Base-by-base conservation (phyloP, 805 yeast species). In the Yarrowia deformans region DNA sequence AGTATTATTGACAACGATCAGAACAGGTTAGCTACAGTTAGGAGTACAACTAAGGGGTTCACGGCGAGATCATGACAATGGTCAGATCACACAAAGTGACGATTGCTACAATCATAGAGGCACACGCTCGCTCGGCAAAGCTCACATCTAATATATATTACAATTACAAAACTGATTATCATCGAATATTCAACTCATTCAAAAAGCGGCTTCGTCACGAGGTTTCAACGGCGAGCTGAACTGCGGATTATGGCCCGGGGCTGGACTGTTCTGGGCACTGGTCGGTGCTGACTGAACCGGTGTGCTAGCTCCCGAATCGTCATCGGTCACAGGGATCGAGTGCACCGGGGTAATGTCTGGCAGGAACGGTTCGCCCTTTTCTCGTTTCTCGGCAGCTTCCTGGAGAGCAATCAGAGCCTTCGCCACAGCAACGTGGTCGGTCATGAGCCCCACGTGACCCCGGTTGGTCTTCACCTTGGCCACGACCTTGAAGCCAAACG, bases 401-500 rank as follows among this genome's bases (percentile, higher is more conserved):
- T 85, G 73, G 18, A 93, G 82, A 0, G 91, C 88, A 52, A 82
- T 76, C 60, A 93, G 78, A 0, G 96, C 97, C 67, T 84, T 83
- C 0, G 90, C 95, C 79, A 93, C 85, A 3, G 87, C 86, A 29
- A 84, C 84, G 10, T 90, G 73, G 78, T 93, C 97, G 0, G 91
- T 84, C 85, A 93, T 81, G 63, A 93, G 79, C 40, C 88, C 88
- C 16, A 93, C 93, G 79, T 93, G 98, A 0, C 97, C 97, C 55
- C 84, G 79, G 1, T 81, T 82, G 42, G 90, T 84, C 0, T 87
- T 82, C 52, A 90, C 81, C 73, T 88, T 88, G 9, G 89, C 93
- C 14, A 84, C 90, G 1, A 90, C 73, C 3, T 89, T 87, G 74
- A 90, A 92, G 0, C 94, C 96, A 71, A 84, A 83, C 50, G 79